Conservation (phyloP, 2,329 filamentous ascomycete genomes). For the Paecilomyces sp. region DNA sequence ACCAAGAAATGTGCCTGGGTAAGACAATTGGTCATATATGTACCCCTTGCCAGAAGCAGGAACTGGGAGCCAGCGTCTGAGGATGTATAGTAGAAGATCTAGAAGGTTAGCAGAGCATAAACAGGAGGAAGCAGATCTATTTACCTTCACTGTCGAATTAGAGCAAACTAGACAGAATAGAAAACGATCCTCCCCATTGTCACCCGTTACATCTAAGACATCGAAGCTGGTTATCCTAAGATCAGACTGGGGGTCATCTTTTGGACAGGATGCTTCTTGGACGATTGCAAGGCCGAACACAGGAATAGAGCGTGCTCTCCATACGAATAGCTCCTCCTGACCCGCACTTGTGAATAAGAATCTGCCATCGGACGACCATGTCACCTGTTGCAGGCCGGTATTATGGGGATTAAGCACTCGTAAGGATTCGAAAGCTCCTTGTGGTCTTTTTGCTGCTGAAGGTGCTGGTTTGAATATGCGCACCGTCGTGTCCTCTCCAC, state of each 20-base stretch:
- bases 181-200: constrained; percentile 32
- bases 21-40: constrained; percentile 67
- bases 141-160: constrained; percentile 67
- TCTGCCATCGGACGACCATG: constrained; percentile 60
- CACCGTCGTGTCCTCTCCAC: constrained; percentile 66
- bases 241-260: constrained; percentile 50
- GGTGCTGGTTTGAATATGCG: constrained; percentile 51
- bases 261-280: constrained; percentile 44
- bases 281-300: constrained; percentile 47
- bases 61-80: constrained; percentile 15
- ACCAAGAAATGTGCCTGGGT: constrained; percentile 51
- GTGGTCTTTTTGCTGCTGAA: constrained; percentile 7
- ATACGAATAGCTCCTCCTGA: constrained; percentile 82
- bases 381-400: constrained; percentile 73
- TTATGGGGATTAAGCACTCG: constrained; percentile 69
- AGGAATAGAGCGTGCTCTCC: constrained; percentile 57
- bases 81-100: constrained; percentile 41
- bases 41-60: constrained; percentile 44
- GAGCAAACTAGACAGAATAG: constrained; percentile 70
- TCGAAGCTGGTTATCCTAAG: constrained; percentile 78
- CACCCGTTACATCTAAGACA: constrained; percentile 30
- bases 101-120: constrained; percentile 9
- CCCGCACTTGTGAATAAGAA: constrained; percentile 83
- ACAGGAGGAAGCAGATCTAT: constrained; percentile 1
- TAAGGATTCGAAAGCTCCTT: constrained; percentile 42